A percentile compares a stretch with the other conserved stretches of the same genome.
phyloP scores from a whole-genome alignment of 1,284 basidiomycete genomes.

The Fereydounia khargensis region DNA sequence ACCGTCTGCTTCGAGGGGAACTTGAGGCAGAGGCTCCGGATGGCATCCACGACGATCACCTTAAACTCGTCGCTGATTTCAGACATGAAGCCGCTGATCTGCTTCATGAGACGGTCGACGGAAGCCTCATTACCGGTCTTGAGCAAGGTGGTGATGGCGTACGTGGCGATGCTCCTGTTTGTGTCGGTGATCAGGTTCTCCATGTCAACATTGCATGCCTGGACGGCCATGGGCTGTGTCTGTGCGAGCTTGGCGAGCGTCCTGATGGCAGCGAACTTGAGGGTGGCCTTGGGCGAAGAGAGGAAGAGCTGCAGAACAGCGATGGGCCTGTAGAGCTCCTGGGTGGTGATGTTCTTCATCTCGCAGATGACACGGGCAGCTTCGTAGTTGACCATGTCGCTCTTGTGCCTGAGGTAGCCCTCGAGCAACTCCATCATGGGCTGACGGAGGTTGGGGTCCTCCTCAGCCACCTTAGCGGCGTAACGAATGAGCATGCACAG shows the following conservation, averaged over 20 bases:
- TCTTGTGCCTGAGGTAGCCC: conserved; percentile 94
- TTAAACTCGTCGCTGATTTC: conserved; percentile 99
- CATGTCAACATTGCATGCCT: conserved; percentile 93
- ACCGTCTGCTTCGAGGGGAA: conserved; percentile 90
- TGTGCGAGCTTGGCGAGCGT: conserved; percentile 78
- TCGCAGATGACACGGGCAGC: conserved; percentile 96
- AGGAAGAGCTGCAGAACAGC: conserved; percentile 56
- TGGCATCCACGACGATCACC: conserved; percentile 98
- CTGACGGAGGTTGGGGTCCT: conserved; percentile 67
- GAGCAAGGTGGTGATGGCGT: conserved; percentile 95
- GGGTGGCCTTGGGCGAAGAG: conserved; percentile 61
- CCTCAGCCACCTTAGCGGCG: conserved; percentile 95
- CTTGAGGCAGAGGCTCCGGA: conserved; percentile 95
- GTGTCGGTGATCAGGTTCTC: conserved; percentile 95
- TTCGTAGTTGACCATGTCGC: conserved; percentile 99
- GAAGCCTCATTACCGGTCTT: conserved; percentile 99
- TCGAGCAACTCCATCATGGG: conserved; percentile 88
- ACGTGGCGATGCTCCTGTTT: conserved; percentile 95
- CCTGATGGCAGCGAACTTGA: conserved; percentile 96
- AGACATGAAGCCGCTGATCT: conserved; percentile 97
- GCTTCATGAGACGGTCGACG: conserved; percentile 98
- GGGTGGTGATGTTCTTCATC: conserved; percentile 76
- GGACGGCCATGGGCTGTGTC: conserved; percentile 79
- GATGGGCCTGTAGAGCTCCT: conserved; percentile 82
- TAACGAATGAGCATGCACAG: conserved; percentile 98